A percentile compares a stretch with the other conserved stretches of the same genome.
phyloP scores from a whole-genome alignment of 2,329 filamentous ascomycete genomes.

The Colletotrichum spinosum region DNA sequence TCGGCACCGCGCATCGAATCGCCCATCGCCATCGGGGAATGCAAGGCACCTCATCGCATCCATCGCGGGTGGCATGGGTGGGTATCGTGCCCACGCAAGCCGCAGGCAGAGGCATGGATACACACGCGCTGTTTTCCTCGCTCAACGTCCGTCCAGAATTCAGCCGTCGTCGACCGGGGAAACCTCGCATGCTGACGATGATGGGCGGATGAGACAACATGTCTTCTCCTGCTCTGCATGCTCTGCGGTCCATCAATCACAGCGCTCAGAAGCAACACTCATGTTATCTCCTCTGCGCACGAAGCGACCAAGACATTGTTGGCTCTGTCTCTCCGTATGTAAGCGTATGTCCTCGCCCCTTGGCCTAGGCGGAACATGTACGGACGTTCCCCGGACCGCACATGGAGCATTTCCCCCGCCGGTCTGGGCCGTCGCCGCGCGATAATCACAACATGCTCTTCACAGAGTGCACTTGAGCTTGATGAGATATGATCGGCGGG shows the following conservation, averaged over 20 bases:
- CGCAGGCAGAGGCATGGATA: too few relatives aligned
- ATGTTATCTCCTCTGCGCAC: too few relatives aligned
- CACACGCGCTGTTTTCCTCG: too few relatives aligned
- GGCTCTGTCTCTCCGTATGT: not conserved
- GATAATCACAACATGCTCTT: not conserved
- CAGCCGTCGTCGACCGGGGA: too few relatives aligned
- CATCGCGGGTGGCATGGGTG: not conserved
- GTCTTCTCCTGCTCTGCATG: too few relatives aligned
- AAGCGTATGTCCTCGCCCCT: conserved; percentile 1
- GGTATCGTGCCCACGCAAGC: not conserved
- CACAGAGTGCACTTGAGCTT: not conserved
- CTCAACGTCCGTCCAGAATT: too few relatives aligned
- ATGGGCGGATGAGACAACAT: too few relatives aligned
- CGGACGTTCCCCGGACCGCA: conserved; percentile 21
- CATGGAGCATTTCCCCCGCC: conserved; percentile 6
- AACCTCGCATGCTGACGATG: too few relatives aligned
- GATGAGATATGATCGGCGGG: not conserved
- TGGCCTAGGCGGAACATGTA: conserved; percentile 13
- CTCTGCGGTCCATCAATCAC: too few relatives aligned
- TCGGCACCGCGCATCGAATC: too few relatives aligned
- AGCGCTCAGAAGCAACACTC: too few relatives aligned
- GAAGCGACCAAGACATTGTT: too few relatives aligned
- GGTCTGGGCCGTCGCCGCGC: not conserved
- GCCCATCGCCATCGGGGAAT: not conserved
- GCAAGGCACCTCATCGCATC: not conserved